These are phyloP conservation scores for Middelhovenomyces tepae DNA, from an alignment of 805 yeast species.

Conservation along the genomic window DNA sequence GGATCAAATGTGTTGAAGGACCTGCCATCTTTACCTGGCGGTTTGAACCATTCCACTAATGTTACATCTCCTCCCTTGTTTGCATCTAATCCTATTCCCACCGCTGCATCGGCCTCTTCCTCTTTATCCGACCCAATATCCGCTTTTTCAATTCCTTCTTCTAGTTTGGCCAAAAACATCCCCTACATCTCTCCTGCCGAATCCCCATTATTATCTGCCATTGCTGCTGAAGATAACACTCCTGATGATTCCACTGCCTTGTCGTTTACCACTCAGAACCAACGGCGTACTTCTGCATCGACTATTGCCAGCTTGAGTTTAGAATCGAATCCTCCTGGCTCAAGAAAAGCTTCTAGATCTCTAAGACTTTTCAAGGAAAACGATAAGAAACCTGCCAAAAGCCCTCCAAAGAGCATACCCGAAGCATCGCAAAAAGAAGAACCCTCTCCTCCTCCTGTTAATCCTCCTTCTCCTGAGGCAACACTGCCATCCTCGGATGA, in stretches of 20 bases:
- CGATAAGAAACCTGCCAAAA: constrained; percentile 9
- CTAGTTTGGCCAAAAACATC: constrained; percentile 2
- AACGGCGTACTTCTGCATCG: too few species aligned
- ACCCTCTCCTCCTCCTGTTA: constrained; percentile 1
- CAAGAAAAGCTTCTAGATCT: constrained; percentile 33
- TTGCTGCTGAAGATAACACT: background rate
- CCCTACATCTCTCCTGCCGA: constrained; percentile 6
- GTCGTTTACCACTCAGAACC: background rate
- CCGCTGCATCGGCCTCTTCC: background rate
- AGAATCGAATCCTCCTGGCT: constrained; percentile 10
- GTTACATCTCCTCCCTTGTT: background rate
- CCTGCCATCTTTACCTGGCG: constrained; percentile 1
- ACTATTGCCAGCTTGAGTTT: constrained; percentile 1
- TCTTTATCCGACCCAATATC: constrained; percentile 1
- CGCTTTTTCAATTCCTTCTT: constrained; percentile 5
- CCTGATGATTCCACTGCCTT: background rate
- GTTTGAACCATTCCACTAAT: background rate
- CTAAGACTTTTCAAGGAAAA: constrained; percentile 29
- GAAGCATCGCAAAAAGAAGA: constrained; percentile 1
- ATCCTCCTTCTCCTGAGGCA: constrained; percentile 4
- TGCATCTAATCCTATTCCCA: background rate
- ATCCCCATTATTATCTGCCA: constrained; percentile 5
- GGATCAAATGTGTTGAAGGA: too few species aligned
- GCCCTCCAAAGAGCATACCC: background rate
- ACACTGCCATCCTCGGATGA: constrained; percentile 1